Evolutionary conservation across 2,329 filamentous ascomycete species (phyloP).

Genomic region (Aplosporella prunicola): DNA sequence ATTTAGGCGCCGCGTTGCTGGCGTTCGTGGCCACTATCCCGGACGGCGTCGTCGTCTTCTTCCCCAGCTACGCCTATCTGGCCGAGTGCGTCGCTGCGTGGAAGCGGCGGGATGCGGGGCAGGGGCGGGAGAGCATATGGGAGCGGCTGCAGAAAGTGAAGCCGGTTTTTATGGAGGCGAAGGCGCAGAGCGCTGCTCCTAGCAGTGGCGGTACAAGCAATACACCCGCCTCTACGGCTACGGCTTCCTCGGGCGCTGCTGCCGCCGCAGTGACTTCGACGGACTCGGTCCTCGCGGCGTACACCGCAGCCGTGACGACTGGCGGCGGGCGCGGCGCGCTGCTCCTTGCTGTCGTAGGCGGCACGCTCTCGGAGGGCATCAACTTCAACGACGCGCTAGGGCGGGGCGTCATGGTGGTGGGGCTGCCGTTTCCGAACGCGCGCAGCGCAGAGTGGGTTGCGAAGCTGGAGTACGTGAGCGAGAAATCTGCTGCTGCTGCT

Average conservation of each 20-base stretch:
- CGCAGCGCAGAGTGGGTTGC: slow-evolving; percentile 87
- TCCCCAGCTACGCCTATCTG: slow-evolving; percentile 88
- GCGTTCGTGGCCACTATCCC: slow-evolving; percentile 66
- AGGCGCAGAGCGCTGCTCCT: slow-evolving; percentile 17
- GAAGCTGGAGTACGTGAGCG: slow-evolving; percentile 77
- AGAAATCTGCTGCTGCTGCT: slow-evolving; percentile 34
- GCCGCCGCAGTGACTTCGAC: slow-evolving; percentile 22
- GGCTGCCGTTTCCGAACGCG: slow-evolving; percentile 85
- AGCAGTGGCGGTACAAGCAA: no score
- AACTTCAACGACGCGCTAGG: slow-evolving; percentile 92
- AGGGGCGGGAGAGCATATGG: no score
- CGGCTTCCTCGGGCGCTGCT: not conserved
- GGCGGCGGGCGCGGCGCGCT: slow-evolving; percentile 56
- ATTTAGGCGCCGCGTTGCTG: slow-evolving; percentile 65
- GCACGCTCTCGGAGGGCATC: slow-evolving; percentile 93
- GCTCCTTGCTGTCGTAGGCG: slow-evolving; percentile 82
- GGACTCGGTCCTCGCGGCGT: slow-evolving; percentile 65
- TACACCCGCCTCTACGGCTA: not conserved
- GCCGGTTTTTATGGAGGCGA: slow-evolving; percentile 32
- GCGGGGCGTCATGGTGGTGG: slow-evolving; percentile 82
- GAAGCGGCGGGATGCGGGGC: no score
- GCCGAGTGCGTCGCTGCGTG: slow-evolving; percentile 51
- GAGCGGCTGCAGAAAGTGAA: no score
- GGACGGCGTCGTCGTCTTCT: slow-evolving; percentile 88
- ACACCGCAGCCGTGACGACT: slow-evolving; percentile 55